Evolutionary conservation across 1,284 basidiomycete genomes (phyloP).

Genomic region (Melanopsichium pennsylvanicum): DNA sequence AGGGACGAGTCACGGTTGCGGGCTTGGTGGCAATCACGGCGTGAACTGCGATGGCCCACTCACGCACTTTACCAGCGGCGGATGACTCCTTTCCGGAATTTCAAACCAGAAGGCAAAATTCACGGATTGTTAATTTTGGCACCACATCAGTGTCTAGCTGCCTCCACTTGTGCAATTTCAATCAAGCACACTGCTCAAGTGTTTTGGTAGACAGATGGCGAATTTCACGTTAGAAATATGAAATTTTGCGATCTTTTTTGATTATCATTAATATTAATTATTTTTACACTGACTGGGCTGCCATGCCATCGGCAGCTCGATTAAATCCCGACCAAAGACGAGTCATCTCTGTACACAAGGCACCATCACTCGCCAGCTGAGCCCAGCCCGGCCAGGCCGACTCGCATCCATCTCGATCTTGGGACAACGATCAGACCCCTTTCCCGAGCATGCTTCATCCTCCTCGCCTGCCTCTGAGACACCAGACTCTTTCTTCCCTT

Average conservation of each 20-base stretch:
- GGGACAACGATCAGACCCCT: neutral
- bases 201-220: too few relatives aligned
- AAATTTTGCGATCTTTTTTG: conserved; percentile 24
- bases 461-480: too few relatives aligned
- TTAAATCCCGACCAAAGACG: neutral
- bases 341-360: conserved; percentile 8
- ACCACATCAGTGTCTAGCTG: conserved; percentile 4
- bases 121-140: neutral
- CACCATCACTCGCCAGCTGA: too few relatives aligned
- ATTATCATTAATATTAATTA: too few relatives aligned
- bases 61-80: neutral
- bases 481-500: neutral
- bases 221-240: conserved; percentile 3
- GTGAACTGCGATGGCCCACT: neutral
- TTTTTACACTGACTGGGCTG: too few relatives aligned
- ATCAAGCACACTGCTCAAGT: neutral
- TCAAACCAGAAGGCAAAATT: too few relatives aligned
- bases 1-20: too few relatives aligned
- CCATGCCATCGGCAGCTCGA: neutral
- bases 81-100: conserved; percentile 35
- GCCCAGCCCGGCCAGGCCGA: too few relatives aligned
- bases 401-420: neutral
- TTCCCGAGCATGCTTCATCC: too few relatives aligned
- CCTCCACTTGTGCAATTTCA: neutral
- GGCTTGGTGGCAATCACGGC: conserved; percentile 32